These are phyloP conservation scores for Malassezia arunalokei DNA, from an alignment of 1,284 basidiomycete genomes.

Conservation along the genomic window DNA sequence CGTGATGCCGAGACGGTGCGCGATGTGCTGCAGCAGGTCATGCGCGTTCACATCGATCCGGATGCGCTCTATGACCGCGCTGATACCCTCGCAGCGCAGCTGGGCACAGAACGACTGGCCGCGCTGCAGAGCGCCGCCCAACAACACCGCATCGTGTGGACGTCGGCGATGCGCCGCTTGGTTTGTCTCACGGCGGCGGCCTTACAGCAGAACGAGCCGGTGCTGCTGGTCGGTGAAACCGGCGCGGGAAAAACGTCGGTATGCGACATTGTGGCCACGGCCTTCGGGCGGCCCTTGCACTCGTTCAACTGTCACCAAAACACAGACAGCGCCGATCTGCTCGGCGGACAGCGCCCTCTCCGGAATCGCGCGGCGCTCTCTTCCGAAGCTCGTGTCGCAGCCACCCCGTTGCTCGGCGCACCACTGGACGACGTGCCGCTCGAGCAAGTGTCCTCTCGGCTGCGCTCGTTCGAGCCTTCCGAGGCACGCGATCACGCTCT, in stretches of 20 bases:
- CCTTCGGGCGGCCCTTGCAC: slow-evolving; percentile 57
- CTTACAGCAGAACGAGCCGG: slow-evolving; percentile 79
- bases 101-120: slow-evolving; percentile 20
- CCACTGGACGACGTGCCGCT: slow-evolving; percentile 17
- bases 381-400: background rate
- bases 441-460: slow-evolving; percentile 18
- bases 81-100: slow-evolving; percentile 43
- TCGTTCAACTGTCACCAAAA: slow-evolving; percentile 94
- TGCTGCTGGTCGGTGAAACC: slow-evolving; percentile 94
- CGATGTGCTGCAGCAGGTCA: slow-evolving; percentile 76
- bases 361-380: slow-evolving; percentile 56
- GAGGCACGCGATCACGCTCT: slow-evolving; percentile 20
- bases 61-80: slow-evolving; percentile 49
- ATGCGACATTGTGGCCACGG: slow-evolving; percentile 74
- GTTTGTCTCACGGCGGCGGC: slow-evolving; percentile 73
- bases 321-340: slow-evolving; percentile 94
- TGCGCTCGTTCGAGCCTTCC: slow-evolving; percentile 4
- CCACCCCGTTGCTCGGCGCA: background rate
- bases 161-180: slow-evolving; percentile 77
- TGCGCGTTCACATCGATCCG: slow-evolving; percentile 71
- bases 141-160: slow-evolving; percentile 63
- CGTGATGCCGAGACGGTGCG: slow-evolving; percentile 84
- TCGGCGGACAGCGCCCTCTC: slow-evolving; percentile 85
- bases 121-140: slow-evolving; percentile 46
- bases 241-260: slow-evolving; percentile 96